These are phyloP conservation scores for Candida sanyaensis DNA, from an alignment of 1,139 yeast species.

Conservation along the genomic window DNA sequence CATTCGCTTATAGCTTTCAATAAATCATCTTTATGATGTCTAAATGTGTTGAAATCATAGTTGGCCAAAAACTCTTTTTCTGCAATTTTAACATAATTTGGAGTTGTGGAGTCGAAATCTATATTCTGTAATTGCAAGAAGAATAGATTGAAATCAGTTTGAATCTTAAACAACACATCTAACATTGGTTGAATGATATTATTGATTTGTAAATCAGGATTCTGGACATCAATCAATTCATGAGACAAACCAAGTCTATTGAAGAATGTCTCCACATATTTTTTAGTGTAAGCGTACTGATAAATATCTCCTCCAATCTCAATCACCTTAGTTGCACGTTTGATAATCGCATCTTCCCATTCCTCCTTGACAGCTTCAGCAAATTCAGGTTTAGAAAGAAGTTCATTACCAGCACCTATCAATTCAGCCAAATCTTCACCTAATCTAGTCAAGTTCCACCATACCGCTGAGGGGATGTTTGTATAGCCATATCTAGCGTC, in stretches of 20 bases:
- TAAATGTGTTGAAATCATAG: conserved; percentile 20
- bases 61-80: conserved; percentile 23
- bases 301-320: conserved; percentile 66
- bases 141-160: conserved; percentile 79
- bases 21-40: conserved; percentile 35
- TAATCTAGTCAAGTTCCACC: conserved; percentile 90
- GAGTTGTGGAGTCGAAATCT: conserved; percentile 16
- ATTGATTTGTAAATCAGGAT: conserved; percentile 40
- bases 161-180: conserved; percentile 59
- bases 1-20: conserved; percentile 34
- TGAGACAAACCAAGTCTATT: conserved; percentile 65
- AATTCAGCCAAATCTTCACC: conserved; percentile 86
- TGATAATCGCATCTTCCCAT: conserved; percentile 52
- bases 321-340: conserved; percentile 67
- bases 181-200: conserved; percentile 62
- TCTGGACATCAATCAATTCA: conserved; percentile 34
- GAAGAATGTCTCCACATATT: conserved; percentile 62
- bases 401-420: conserved; percentile 64
- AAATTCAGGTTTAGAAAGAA: conserved; percentile 43
- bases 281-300: conserved; percentile 59
- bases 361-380: conserved; percentile 43
- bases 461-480: conserved; percentile 81
- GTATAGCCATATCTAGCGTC: conserved; percentile 70
- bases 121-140: conserved; percentile 62
- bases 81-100: conserved; percentile 26